Percentiles rank a stretch among this genome's conserved stretches.
Evolutionary conservation across 164 flowering plant species (phyloP).

Genomic region (Magnolia changhungtana): DNA sequence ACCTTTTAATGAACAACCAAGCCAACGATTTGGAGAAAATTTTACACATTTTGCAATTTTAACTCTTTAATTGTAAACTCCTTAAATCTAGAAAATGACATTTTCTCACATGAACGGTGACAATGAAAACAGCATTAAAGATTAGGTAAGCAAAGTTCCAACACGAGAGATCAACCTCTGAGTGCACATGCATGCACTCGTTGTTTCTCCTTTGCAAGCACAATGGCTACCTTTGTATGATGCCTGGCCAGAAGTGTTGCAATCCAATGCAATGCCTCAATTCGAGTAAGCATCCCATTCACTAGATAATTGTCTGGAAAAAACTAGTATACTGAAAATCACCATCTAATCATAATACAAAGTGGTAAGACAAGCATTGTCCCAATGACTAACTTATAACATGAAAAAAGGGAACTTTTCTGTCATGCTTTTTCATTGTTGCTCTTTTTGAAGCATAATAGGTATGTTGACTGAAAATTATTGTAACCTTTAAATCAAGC

Average conservation of each 20-base stretch:
- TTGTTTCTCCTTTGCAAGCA: no score
- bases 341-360: no score
- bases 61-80: no score
- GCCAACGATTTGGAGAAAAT: background rate
- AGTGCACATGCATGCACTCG: background rate
- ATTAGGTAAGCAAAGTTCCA: background rate
- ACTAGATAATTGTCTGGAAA: constrained; percentile 65
- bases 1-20: background rate
- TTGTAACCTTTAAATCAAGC: constrained; percentile 22
- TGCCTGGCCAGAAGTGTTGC: constrained; percentile 69
- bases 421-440: no score
- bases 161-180: background rate
- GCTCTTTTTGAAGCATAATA: no score
- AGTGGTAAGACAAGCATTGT: no score
- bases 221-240: constrained; percentile 62
- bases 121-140: background rate
- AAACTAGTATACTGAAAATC: no score
- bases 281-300: constrained; percentile 88
- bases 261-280: constrained; percentile 94
- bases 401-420: no score
- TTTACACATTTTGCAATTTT: background rate
- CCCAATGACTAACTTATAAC: no score
- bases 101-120: background rate
- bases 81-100: background rate
- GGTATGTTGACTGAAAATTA: no score